Conservation (phyloP, 192 early-diverging fungal genomes). For the Podila epicladia region DNA sequence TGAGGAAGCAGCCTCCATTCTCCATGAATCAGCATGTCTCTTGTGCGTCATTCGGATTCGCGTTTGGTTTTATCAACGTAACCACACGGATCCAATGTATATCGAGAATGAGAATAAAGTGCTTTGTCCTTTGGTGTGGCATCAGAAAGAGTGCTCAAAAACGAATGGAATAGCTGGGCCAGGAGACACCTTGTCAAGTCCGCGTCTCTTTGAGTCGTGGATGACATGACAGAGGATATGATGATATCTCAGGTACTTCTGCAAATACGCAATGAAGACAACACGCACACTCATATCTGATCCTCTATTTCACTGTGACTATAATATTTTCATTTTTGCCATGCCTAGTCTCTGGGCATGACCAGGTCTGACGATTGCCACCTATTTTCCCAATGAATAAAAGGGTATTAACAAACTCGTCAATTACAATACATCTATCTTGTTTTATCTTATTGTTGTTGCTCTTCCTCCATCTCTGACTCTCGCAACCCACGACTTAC, state of each 20-base stretch:
- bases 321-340: not conserved
- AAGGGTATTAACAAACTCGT: not conserved
- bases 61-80: no score
- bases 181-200: no score
- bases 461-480: no score
- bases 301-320: slow-evolving; percentile 2
- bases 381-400: not conserved
- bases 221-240: slow-evolving; percentile 10
- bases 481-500: slow-evolving; percentile 8
- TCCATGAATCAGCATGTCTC: no score
- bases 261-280: slow-evolving; percentile 34
- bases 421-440: no score
- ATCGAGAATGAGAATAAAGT: no score
- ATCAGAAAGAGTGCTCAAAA: no score
- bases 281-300: slow-evolving; percentile 39
- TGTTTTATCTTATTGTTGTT: no score
- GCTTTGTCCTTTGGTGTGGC: no score
- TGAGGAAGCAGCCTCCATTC: no score
- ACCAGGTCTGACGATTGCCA: not conserved
- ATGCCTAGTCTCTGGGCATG: not conserved
- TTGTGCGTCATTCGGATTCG: no score
- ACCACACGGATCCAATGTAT: no score
- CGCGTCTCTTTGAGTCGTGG: not conserved
- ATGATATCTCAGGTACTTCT: slow-evolving; percentile 55
- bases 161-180: not conserved